A percentile compares a stretch with the other conserved stretches of the same genome.
Evolutionary conservation across 1,284 basidiomycete species (phyloP).

Genomic region (Puccinia polysora): DNA sequence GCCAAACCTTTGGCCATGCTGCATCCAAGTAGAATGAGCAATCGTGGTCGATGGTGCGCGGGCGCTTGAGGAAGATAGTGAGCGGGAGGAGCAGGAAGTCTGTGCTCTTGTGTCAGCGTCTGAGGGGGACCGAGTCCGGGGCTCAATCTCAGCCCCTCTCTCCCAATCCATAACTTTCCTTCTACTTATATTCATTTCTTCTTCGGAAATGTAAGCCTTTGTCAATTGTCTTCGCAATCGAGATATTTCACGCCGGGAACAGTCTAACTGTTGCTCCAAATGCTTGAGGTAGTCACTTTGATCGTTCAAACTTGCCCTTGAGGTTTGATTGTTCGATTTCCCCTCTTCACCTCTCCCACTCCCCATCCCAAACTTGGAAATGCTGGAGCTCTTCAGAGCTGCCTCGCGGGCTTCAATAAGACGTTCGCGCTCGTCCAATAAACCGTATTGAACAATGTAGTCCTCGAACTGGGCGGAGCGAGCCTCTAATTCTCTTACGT

Average conservation of each 20-base stretch:
- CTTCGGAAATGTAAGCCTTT: not conserved
- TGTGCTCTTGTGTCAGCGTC: conserved; percentile 2
- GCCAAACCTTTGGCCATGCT: no score
- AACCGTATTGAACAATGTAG: conserved; percentile 2
- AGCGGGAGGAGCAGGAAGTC: not conserved
- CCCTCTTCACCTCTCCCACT: not conserved
- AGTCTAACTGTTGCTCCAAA: conserved; percentile 20
- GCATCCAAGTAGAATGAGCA: no score
- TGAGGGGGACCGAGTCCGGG: not conserved
- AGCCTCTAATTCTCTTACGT: conserved; percentile 32
- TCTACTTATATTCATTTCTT: conserved; percentile 1
- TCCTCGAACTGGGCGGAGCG: conserved; percentile 24
- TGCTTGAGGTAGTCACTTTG: not conserved
- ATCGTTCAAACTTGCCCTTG: not conserved
- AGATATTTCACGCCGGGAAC: conserved; percentile 2
- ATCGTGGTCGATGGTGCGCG: no score
- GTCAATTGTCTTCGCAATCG: conserved; percentile 1
- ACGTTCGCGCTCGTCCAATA: conserved; percentile 30
- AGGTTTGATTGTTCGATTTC: not conserved
- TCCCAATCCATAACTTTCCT: conserved; percentile 19
- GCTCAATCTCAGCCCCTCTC: not conserved
- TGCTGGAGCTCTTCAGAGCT: not conserved
- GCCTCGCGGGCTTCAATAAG: conserved; percentile 24
- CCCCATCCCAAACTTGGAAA: not conserved
- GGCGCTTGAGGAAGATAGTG: not conserved